Evolutionary conservation across 2,329 filamentous ascomycete species (phyloP).

Genomic region (Calonectria pteridis): DNA sequence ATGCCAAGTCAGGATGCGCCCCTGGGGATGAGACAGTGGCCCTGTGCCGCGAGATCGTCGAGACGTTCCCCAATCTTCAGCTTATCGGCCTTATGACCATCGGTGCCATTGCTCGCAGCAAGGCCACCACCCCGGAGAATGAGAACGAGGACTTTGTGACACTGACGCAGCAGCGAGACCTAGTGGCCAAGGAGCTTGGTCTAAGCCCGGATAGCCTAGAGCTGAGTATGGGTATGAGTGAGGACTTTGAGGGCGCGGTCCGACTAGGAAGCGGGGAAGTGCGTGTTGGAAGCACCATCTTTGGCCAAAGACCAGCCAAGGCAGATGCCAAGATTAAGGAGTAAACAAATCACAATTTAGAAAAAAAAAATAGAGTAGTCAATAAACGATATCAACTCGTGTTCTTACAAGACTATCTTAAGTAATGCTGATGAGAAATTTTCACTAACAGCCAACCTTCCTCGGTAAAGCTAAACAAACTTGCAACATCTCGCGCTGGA

Average conservation of each 20-base stretch:
- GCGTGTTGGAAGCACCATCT: slow-evolving; percentile 92
- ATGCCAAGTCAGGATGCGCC: slow-evolving; percentile 83
- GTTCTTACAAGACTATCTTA: not conserved
- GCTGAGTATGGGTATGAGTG: slow-evolving; percentile 98
- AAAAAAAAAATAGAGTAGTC: not conserved
- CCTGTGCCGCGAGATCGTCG: slow-evolving; percentile 77
- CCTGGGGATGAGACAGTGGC: slow-evolving; percentile 72
- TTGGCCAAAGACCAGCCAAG: slow-evolving; percentile 84
- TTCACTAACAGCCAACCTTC: not conserved
- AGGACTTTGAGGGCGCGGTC: slow-evolving; percentile 93
- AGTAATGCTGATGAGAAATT: not conserved
- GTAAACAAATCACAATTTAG: slow-evolving; percentile 41
- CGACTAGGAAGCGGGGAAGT: slow-evolving; percentile 88
- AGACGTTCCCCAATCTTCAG: slow-evolving; percentile 78
- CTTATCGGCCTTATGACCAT: slow-evolving; percentile 96
- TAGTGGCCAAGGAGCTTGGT: slow-evolving; percentile 68
- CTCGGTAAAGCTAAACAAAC: not conserved
- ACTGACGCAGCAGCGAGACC: slow-evolving; percentile 77
- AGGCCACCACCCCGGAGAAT: slow-evolving; percentile 77
- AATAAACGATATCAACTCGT: not conserved
- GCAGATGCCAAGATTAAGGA: slow-evolving; percentile 79
- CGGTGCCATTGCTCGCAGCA: slow-evolving; percentile 89
- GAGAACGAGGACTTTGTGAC: slow-evolving; percentile 91
- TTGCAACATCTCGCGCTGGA: not conserved
- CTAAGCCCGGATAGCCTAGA: slow-evolving; percentile 72